Conservation (phyloP, 371 early-diverging fungal species). For the Circinella umbellata region DNA sequence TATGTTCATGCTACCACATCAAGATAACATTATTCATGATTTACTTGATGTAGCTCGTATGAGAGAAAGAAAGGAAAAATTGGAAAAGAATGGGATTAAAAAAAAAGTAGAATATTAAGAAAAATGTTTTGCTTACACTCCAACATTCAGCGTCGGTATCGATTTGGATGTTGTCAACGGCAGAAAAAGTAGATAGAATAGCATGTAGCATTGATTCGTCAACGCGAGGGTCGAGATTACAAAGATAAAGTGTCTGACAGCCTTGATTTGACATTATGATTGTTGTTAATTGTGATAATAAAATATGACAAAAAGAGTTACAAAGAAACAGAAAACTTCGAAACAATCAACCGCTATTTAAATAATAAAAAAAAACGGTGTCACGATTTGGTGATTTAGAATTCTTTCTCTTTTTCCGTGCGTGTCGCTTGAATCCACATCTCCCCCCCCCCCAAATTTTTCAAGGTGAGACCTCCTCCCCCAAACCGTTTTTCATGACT, state of each 20-base stretch:
- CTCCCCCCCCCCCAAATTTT: no score
- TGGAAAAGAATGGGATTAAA: not conserved
- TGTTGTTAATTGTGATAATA: not conserved
- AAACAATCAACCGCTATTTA: no score
- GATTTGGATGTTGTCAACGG: slow-evolving; percentile 73
- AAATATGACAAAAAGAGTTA: not conserved
- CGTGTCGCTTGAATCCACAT: no score
- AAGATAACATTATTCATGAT: not conserved
- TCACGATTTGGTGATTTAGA: no score
- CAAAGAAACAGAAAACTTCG: no score
- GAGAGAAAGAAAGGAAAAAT: not conserved
- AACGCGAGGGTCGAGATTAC: slow-evolving; percentile 80
- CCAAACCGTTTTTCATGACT: no score
- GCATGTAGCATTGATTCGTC: slow-evolving; percentile 70
- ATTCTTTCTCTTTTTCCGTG: no score
- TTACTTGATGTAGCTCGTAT: not conserved
- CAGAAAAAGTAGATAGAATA: slow-evolving; percentile 66
- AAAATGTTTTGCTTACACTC: slow-evolving; percentile 18
- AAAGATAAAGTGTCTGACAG: slow-evolving; percentile 74
- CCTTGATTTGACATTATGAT: slow-evolving; percentile 37
- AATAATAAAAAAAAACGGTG: no score
- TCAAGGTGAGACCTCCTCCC: no score
- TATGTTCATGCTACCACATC: not conserved
- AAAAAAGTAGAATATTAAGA: not conserved
- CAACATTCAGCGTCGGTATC: slow-evolving; percentile 59